These are phyloP conservation scores for Kodamaea sp. DNA, from an alignment of 1,139 yeast genomes.

Conservation along the genomic window DNA sequence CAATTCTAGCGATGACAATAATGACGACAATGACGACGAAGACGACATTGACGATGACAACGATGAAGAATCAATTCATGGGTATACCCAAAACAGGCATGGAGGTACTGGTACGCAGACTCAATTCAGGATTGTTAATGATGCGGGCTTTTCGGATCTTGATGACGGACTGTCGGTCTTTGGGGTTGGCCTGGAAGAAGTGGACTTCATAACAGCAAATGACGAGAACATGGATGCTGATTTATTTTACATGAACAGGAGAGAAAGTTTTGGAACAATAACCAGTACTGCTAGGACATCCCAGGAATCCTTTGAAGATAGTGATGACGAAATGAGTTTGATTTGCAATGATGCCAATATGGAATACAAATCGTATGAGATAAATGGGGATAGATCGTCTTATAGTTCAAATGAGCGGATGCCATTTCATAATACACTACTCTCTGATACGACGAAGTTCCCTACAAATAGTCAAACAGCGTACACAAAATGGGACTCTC, in stretches of 20 bases:
- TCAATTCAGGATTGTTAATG: too few relatives aligned
- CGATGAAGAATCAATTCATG: background rate
- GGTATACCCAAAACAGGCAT: background rate
- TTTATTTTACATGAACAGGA: slow-evolving; percentile 24
- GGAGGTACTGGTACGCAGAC: background rate
- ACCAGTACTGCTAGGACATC: background rate
- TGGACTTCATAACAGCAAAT: slow-evolving; percentile 1
- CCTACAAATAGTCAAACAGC: slow-evolving; percentile 30
- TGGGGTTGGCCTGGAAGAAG: slow-evolving; percentile 1
- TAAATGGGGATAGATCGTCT: slow-evolving; percentile 14
- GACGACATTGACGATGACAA: background rate
- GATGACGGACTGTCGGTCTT: slow-evolving; percentile 2
- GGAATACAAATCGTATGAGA: slow-evolving; percentile 15
- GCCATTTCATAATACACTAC: slow-evolving; percentile 1
- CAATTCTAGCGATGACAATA: slow-evolving; percentile 5
- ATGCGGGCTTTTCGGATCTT: background rate
- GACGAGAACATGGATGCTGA: slow-evolving; percentile 14
- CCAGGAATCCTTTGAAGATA: background rate
- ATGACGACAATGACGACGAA: slow-evolving; percentile 2
- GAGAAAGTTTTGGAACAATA: slow-evolving; percentile 21
- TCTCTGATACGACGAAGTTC: slow-evolving; percentile 8
- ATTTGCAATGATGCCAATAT: slow-evolving; percentile 1
- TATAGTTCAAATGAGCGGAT: slow-evolving; percentile 8
- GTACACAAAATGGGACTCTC: slow-evolving; percentile 29
- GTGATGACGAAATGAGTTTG: background rate